A percentile compares a stretch with the other conserved stretches of the same genome.
Evolutionary conservation across 805 yeast genomes (phyloP).

Genomic region (Geotrichum ghanense): DNA sequence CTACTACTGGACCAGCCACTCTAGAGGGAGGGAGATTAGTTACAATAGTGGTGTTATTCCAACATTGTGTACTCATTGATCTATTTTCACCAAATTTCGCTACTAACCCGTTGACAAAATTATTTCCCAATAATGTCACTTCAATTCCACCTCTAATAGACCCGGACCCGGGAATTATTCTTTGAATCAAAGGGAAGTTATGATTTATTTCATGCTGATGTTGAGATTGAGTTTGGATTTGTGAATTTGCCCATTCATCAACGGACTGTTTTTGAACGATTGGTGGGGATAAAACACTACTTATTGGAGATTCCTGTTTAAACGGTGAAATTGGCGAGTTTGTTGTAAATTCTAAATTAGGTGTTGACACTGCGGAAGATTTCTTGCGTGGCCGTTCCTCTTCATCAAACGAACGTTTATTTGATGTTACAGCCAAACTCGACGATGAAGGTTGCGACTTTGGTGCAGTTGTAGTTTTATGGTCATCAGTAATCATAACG

Average conservation of each 20-base stretch:
- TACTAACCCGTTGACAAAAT: conserved; percentile 69
- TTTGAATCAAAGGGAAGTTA: conserved; percentile 49
- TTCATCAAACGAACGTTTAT: background rate
- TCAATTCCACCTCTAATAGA: conserved; percentile 95
- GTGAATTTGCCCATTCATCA: conserved; percentile 1
- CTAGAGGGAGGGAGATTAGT: conserved; percentile 89
- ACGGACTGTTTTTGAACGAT: background rate
- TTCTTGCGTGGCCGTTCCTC: background rate
- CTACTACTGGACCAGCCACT: conserved; percentile 83
- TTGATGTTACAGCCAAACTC: background rate
- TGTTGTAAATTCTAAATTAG: background rate
- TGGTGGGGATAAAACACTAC: background rate
- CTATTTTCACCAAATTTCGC: conserved; percentile 68
- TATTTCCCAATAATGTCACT: conserved; percentile 78
- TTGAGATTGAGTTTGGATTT: background rate
- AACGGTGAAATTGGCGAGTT: background rate
- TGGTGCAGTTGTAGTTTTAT: conserved; percentile 34
- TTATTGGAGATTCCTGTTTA: background rate
- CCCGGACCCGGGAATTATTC: conserved; percentile 92
- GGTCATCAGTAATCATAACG: conserved; percentile 90
- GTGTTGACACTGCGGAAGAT: background rate
- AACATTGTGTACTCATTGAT: conserved; percentile 69
- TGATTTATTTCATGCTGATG: background rate
- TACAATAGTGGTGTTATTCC: conserved; percentile 91
- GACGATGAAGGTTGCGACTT: background rate